Evolutionary conservation across 1,284 basidiomycete species (phyloP).

Genomic region (Tremellales sp.): DNA sequence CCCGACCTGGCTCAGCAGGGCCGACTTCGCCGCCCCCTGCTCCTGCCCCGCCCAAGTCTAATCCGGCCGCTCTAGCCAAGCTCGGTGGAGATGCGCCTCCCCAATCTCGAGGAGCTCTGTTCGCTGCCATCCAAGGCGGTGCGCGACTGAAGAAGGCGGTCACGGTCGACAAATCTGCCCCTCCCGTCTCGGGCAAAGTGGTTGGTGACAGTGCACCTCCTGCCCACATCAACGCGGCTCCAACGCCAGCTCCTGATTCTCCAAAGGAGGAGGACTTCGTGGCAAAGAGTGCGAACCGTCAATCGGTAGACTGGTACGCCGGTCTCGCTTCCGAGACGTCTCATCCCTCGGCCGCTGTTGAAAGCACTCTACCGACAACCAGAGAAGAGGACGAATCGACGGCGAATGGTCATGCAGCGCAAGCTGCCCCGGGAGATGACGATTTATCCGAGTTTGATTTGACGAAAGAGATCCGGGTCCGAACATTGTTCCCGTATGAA

Average conservation of each 20-base stretch:
- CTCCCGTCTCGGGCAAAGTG: conserved; percentile 65
- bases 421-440: conserved; percentile 50
- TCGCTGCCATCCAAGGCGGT: conserved; percentile 80
- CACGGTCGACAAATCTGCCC: conserved; percentile 78
- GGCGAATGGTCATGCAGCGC: conserved; percentile 27
- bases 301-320: conserved; percentile 88
- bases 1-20: conserved; percentile 29
- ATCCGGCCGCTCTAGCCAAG: conserved; percentile 48
- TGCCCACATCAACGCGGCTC: conserved; percentile 58
- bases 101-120: conserved; percentile 56
- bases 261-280: conserved; percentile 20
- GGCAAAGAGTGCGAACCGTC: conserved; percentile 55
- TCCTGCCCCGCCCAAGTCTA: conserved; percentile 41
- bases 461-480: conserved; percentile 58
- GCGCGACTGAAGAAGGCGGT: conserved; percentile 67
- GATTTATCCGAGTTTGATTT: conserved; percentile 79
- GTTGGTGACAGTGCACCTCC: conserved; percentile 72
- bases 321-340: conserved; percentile 73
- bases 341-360: conserved; percentile 28
- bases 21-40: conserved; percentile 43
- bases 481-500: conserved; percentile 76
- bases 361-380: conserved; percentile 22
- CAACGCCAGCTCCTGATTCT: conserved; percentile 27
- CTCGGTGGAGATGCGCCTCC: conserved; percentile 48
- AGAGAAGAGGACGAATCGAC: conserved; percentile 46